phyloP scores from a whole-genome alignment of 768 basidiomycete species.

The Auriscalpium vulgare region DNA sequence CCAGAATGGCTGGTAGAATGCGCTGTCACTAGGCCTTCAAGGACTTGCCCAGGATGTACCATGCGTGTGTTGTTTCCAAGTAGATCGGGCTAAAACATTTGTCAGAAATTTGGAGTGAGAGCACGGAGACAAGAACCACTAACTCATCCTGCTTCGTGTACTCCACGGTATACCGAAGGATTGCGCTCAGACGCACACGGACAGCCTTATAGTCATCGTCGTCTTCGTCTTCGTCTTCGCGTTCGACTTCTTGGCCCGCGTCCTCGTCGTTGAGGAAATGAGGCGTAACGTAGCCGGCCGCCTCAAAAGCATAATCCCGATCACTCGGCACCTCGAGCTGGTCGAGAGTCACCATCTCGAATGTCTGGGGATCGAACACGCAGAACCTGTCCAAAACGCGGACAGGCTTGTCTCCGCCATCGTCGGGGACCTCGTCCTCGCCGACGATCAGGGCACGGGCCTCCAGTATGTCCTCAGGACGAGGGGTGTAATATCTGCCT shows the following conservation, averaged over 20 bases:
- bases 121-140: constrained; percentile 18
- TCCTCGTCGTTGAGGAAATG: constrained; percentile 31
- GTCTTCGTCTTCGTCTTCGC: too few relatives aligned
- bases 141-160: constrained; percentile 45
- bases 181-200: constrained; percentile 29
- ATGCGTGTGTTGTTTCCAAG: constrained; percentile 36
- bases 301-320: constrained; percentile 32
- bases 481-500: too few relatives aligned
- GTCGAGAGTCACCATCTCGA: constrained; percentile 39
- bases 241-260: constrained; percentile 17
- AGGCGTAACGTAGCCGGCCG: constrained; percentile 45
- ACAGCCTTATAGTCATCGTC: constrained; percentile 24
- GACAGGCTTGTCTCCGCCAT: constrained; percentile 35
- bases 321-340: constrained; percentile 3
- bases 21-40: background rate
- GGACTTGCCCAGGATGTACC: background rate
- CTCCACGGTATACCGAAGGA: constrained; percentile 26
- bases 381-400: constrained; percentile 49
- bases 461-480: too few relatives aligned
- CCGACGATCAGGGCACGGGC: too few relatives aligned
- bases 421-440: background rate
- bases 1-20: background rate
- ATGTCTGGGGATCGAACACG: constrained; percentile 47
- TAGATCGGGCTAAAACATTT: constrained; percentile 45
- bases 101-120: background rate